Evolutionary conservation across 2,329 filamentous ascomycete genomes (phyloP).

Genomic region (Blastomyces silverae): DNA sequence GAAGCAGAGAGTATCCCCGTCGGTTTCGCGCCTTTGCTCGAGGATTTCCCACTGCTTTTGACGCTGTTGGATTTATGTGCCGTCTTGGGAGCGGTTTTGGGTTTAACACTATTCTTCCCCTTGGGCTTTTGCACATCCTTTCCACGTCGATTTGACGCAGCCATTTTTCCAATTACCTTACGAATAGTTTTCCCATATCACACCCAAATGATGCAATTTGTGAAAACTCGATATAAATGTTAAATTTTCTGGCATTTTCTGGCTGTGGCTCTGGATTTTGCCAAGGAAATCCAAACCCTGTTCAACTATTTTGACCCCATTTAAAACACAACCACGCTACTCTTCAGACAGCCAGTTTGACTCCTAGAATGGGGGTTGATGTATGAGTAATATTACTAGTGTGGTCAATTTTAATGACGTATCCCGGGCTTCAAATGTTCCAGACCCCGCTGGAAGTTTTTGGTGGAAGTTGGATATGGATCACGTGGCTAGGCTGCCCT

Average conservation of each 20-base stretch:
- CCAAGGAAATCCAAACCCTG: too few species aligned
- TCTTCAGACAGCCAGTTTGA: too few species aligned
- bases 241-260: too few species aligned
- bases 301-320: too few species aligned
- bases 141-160: constrained; percentile 5
- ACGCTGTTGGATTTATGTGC: background rate
- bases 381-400: too few species aligned
- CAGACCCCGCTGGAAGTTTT: too few species aligned
- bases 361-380: too few species aligned
- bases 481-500: too few species aligned
- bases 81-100: background rate
- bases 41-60: background rate
- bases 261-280: too few species aligned
- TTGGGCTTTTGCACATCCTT: constrained; percentile 7
- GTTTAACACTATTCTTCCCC: background rate
- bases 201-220: background rate
- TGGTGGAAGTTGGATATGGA: background rate
- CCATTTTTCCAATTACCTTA: constrained; percentile 3
- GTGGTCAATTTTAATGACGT: too few species aligned
- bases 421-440: too few species aligned
- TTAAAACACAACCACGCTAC: too few species aligned
- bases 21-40: background rate
- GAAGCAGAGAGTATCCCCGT: background rate
- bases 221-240: background rate
- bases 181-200: background rate